Evolutionary conservation across 208 protist species (phyloP), one percentile per base, ranked within the genome.

Genomic region (Trypanosoma congolense): DNA sequence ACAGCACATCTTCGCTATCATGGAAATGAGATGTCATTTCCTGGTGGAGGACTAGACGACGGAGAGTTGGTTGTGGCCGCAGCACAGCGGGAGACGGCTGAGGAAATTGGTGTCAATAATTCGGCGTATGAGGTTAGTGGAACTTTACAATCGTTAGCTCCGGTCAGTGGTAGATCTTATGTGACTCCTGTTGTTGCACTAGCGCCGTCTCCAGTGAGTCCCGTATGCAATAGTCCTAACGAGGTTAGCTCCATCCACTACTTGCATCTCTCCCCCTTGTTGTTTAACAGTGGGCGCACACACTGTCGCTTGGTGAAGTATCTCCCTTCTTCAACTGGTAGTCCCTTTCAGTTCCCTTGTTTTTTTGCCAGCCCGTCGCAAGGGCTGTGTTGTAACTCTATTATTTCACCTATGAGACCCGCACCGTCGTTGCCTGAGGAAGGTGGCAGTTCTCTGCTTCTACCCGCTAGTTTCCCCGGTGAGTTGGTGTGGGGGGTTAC

Each of bases 401-500:
- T 75, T 18, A 29, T 25, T 3, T 54, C 63, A 10, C 77, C 79
- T 21, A 18, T 30, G 16, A 50, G 56, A 22, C 33, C 35, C 24
- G 52, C 70, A 48, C 29, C 36, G 9, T 16, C 16, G 31, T 57
- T 69, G 30, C 46, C 44, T 30, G 74, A 78, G 19, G 83, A 94
- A 56, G 64, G 49, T 33, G 70, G 53, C 16, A 71, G 72, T 16
- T 51, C 59, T 8, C 81, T 77, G 22, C 61, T 94, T 73, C 71
- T 81, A 22, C 63, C 68, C 3, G 53, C 55, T n/a, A 70, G 87
- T 46, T 90, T 81, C 55, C 82, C 81, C 25, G 84, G 83, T 19
- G 77, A 90, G 68, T 50, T 92, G 1, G 88, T 95, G 8, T 95
- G 84, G 83, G 88, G 84, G 1, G 57, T 95, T 28, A 94, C 87